Evolutionary conservation across 2,329 filamentous ascomycete species (phyloP).

Genomic region (Tympanopsis confertula): DNA sequence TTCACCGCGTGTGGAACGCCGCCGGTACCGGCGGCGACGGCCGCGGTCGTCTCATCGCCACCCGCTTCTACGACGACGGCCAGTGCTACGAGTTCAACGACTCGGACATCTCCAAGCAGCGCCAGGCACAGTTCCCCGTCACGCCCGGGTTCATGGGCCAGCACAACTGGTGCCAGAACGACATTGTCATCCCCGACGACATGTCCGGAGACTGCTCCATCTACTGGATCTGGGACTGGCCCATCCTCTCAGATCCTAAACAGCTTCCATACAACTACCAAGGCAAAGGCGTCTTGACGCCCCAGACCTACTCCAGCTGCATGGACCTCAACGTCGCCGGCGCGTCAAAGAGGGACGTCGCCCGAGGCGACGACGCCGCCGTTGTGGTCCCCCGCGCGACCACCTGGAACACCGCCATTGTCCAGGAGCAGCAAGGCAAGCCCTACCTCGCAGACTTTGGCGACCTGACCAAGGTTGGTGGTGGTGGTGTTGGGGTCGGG

Average conservation of each 20-base stretch:
- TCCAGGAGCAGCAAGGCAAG: not conserved
- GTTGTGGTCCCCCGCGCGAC: not conserved
- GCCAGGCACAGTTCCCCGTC: constrained; percentile 42
- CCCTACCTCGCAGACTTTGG: not conserved
- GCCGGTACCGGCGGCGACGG: constrained; percentile 72
- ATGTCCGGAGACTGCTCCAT: constrained; percentile 60
- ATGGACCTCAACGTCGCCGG: not conserved
- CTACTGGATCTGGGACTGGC: constrained; percentile 98
- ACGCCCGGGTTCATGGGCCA: constrained; percentile 36
- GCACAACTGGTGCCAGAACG: constrained; percentile 69
- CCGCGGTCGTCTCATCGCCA: constrained; percentile 64
- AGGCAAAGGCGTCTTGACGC: not conserved
- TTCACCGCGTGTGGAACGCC: constrained; percentile 67
- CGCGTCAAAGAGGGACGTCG: not conserved
- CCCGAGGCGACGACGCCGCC: not conserved
- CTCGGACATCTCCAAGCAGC: constrained; percentile 41
- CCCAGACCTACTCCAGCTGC: not conserved
- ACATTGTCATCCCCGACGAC: constrained; percentile 63
- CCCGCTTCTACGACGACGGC: constrained; percentile 76
- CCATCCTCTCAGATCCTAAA: constrained; percentile 21
- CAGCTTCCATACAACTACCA: not conserved
- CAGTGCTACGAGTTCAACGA: constrained; percentile 74
- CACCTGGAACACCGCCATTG: not conserved
- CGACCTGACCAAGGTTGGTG: not conserved
- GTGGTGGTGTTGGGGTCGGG: too few relatives aligned